Base-by-base conservation (phyloP, 805 yeast species). In the Metschnikowia santaceciliae region DNA sequence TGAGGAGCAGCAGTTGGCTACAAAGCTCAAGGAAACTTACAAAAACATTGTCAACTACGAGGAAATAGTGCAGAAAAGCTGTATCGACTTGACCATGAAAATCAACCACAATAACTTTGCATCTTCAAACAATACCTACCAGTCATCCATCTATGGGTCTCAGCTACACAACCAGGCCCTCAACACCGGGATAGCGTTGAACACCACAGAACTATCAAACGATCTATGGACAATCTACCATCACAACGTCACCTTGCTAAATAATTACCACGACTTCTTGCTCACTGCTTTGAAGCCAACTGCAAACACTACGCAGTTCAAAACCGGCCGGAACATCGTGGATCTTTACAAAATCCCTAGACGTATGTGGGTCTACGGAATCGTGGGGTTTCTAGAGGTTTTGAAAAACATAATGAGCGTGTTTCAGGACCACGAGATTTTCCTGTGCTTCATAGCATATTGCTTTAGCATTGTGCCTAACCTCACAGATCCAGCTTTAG, bases 361-460 rank as follows among this genome's bases (percentile, higher is more conserved):
- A 59, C 72, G 94, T 58, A 75, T 88, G 74, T 88, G 94, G 94
- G 91, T 88, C 7, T 87, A 87, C 64, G 95, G 95, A 23, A 82
- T 88, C 13, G 91, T 87, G 14, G 88, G 91, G 17, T 86, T 87
- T 58, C 67, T 86, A 46, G 94, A 86, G 63, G 90, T 86, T 6
- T 69, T 86, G 60, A 86, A 86, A 62, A 86, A 85, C 64, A 85
- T 86, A 44, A 81, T 83, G 53, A 83, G 86, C 17, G 81, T 86
- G 20, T 86, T 84, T 60, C 81, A 81, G 60, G 91, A 86, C 56
- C 91, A 87, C 58, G 91, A 86, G 61, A 84, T 86, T 14, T 85
- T 89, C 61, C 81, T 84, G 51, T 85, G 89, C 54, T 86, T 86
- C 60, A 85, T 86, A 32, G 76, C 86, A 0, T 83, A 86, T 64